Evolutionary conservation across 371 early-diverging fungal genomes (phyloP), one percentile per base, ranked within the genome.

Genomic region (Mucor mucedo): DNA sequence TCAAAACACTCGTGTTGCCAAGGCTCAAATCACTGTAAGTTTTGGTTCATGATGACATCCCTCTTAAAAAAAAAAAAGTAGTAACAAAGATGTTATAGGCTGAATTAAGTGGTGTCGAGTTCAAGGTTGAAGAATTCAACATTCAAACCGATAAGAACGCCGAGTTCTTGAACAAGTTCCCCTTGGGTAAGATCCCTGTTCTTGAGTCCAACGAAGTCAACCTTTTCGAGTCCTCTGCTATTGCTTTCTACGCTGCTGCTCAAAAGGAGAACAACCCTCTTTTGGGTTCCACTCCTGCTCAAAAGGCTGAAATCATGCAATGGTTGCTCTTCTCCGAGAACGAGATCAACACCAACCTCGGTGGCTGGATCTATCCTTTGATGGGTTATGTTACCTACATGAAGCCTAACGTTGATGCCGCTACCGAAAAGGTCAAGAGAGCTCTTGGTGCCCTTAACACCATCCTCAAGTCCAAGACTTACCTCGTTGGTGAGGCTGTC

Each of bases 141-240:
- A 73, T 93, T 70, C 85, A 84, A 57, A 85, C 79, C 50, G 85
- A 86, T 76, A 56, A 38, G 39, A 84, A 86, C 58, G 75, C 88
- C 58, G 96, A 91, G 70, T 95, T 84, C 85, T 72, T 89, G 57
- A 82, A 83, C 78, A 95, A 94, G 84, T 95, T 90, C 85, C 93
- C 95, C 63, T 14, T 70, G 50, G 91, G 89, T 68, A 87, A 92
- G 87, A 83, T 92, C 62, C 97, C 97, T 28, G 89, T 80, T 42
- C 90, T 94, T 63, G 94, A 93, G 82, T 81, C 85, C 56, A 71
- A 87, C 58, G 90, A 92, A 45, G 86, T 85, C 79, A 75, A 77
- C 69, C 66, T 94, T 63, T 87, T 85, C 68, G 95, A 96, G 83
- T 86, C 87, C 63, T 86, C 84, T 70, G 94, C 95, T 65, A 96